Evolutionary conservation across 2,329 filamentous ascomycete species (phyloP).

Genomic region (Xylariomycetidae sp.): DNA sequence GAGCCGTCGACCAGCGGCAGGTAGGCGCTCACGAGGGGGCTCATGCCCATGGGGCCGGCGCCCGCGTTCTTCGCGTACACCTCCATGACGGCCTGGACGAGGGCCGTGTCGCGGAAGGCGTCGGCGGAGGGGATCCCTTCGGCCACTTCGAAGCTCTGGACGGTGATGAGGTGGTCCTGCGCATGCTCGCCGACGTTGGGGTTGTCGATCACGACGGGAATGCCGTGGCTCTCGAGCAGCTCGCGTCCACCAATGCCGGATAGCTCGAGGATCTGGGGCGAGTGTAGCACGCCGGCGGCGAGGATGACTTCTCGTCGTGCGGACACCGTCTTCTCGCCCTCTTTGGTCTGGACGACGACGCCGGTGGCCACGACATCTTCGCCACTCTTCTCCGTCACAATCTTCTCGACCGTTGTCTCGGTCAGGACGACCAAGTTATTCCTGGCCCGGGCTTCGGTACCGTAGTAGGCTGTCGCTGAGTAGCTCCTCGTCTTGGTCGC

Average conservation of each 20-base stretch:
- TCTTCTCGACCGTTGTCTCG: conserved; percentile 28
- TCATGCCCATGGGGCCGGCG: conserved; percentile 31
- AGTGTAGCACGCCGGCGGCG: conserved; percentile 34
- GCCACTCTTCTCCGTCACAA: conserved; percentile 22
- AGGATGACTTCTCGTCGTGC: conserved; percentile 35
- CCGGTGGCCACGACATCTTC: conserved; percentile 27
- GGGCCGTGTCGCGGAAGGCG: conserved; percentile 28
- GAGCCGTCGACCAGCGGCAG: conserved; percentile 26
- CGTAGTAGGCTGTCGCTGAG: conserved; percentile 30
- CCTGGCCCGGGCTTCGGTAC: conserved; percentile 25
- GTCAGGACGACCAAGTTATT: conserved; percentile 31
- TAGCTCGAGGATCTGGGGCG: conserved; percentile 29
- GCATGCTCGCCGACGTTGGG: conserved; percentile 41
- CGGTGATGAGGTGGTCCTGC: conserved; percentile 38
- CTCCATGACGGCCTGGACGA: conserved; percentile 25
- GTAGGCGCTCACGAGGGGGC: conserved; percentile 31
- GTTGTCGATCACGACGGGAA: conserved; percentile 35
- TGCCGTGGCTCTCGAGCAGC: conserved; percentile 35
- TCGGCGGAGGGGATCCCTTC: conserved; percentile 33
- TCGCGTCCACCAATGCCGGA: conserved; percentile 34
- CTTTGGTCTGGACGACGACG: conserved; percentile 24
- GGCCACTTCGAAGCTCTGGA: conserved; percentile 35
- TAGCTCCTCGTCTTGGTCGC: conserved; percentile 28
- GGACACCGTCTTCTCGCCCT: conserved; percentile 13
- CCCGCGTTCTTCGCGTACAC: conserved; percentile 32